Percentiles rank a stretch among this genome's conserved stretches.
Conservation (phyloP, 345 rosid genomes). For the Brassica cretica region DNA sequence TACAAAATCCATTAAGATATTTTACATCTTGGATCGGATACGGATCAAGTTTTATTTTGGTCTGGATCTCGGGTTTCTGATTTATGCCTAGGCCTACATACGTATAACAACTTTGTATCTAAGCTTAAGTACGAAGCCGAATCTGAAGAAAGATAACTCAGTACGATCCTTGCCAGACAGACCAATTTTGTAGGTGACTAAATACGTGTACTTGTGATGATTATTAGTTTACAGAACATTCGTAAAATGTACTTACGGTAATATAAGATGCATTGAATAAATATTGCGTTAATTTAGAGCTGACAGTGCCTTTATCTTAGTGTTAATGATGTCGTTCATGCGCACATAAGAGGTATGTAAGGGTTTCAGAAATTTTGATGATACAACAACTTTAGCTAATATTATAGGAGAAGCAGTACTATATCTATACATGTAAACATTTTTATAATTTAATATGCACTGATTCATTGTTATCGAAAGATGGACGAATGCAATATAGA, state of each 20-base stretch:
- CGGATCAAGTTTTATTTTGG: too few species aligned
- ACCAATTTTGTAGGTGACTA: not conserved
- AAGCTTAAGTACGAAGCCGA: constrained; percentile 7
- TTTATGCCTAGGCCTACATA: too few species aligned
- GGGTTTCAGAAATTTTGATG: not conserved
- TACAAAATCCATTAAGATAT: too few species aligned
- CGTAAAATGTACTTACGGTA: not conserved
- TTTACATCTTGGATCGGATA: too few species aligned
- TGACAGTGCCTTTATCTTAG: not conserved
- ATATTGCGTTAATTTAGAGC: not conserved
- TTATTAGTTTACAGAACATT: not conserved
- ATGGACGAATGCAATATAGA: not conserved
- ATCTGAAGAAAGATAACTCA: not conserved
- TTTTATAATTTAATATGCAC: not conserved
- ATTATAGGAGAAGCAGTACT: not conserved
- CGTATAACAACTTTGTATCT: not conserved
- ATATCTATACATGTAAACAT: not conserved
- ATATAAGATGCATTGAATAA: not conserved
- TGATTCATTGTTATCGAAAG: not conserved
- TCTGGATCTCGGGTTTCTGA: too few species aligned
- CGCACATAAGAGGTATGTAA: not conserved
- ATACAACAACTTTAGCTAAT: not conserved
- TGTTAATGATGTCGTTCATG: not conserved
- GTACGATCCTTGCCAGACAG: not conserved
- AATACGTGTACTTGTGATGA: not conserved